Evolutionary conservation across 2,329 filamentous ascomycete genomes (phyloP).

Genomic region (Byssothecium circinans): DNA sequence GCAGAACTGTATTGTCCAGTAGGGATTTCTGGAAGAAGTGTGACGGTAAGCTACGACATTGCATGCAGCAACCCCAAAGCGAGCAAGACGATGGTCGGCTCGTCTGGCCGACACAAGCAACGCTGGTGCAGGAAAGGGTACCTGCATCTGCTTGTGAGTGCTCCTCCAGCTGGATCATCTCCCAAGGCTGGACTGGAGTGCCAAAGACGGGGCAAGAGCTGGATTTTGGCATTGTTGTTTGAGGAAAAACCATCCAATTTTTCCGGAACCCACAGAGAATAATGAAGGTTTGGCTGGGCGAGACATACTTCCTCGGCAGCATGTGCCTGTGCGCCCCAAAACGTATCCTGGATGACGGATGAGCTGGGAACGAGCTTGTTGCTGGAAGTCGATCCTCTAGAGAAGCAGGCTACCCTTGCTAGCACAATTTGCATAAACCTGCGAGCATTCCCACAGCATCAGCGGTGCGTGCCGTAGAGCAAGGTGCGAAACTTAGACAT

Average conservation of each 20-base stretch:
- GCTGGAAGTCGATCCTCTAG: constrained; percentile 1
- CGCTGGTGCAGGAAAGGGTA: background rate
- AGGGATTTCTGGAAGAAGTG: constrained; percentile 12
- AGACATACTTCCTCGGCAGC: constrained; percentile 27
- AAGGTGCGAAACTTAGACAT: background rate
- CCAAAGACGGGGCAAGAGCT: too few species aligned
- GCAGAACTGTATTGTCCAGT: constrained; percentile 19
- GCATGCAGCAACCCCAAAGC: too few species aligned
- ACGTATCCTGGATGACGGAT: constrained; percentile 3
- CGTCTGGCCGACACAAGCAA: too few species aligned
- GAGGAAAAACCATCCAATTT: too few species aligned
- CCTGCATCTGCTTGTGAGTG: constrained; percentile 7
- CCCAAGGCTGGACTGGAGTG: too few species aligned
- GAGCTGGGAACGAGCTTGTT: constrained; percentile 7
- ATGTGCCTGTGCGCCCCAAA: constrained; percentile 21
- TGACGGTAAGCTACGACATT: too few species aligned
- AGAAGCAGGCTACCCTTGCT: background rate
- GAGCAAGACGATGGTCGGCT: too few species aligned
- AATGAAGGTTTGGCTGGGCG: background rate
- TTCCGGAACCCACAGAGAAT: too few species aligned
- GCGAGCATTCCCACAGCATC: background rate
- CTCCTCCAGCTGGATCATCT: too few species aligned
- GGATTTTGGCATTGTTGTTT: too few species aligned
- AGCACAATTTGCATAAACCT: background rate
- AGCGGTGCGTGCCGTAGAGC: background rate